Evolutionary conservation across 2,329 filamentous ascomycete species (phyloP).

Genomic region (Fusarium bulbicola): DNA sequence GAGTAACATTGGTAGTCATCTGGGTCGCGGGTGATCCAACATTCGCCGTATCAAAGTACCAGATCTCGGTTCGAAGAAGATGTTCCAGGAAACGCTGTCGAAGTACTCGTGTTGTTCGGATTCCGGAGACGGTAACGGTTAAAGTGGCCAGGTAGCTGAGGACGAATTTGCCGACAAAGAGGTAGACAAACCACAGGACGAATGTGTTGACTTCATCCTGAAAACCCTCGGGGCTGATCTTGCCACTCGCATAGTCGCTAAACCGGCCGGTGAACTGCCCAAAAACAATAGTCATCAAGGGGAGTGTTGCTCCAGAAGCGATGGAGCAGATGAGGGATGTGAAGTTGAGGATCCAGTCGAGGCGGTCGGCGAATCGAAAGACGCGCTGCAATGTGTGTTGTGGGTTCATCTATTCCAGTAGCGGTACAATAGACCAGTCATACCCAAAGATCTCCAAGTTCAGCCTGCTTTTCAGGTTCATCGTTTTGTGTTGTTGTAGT

Average conservation of each 20-base stretch:
- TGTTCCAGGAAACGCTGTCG: constrained; percentile 17
- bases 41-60: constrained; percentile 24
- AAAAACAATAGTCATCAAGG: constrained; percentile 28
- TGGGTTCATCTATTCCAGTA: fast-evolving
- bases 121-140: constrained; percentile 9
- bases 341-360: constrained; percentile 23
- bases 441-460: constrained; percentile 21
- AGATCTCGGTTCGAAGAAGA: constrained; percentile 26
- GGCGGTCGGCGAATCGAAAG: constrained; percentile 27
- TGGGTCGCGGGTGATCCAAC: constrained; percentile 42
- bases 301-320: constrained; percentile 15
- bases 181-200: constrained; percentile 30
- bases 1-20: constrained; percentile 48
- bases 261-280: constrained; percentile 23
- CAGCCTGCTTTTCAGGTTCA: background rate
- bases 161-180: constrained; percentile 24
- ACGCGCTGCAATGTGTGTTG: constrained; percentile 1
- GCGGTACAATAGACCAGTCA: background rate
- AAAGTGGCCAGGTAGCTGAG: constrained; percentile 19
- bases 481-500: constrained; percentile 1
- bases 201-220: constrained; percentile 11
- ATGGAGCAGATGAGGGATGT: constrained; percentile 19
- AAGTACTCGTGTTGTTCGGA: constrained; percentile 24
- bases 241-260: constrained; percentile 17
- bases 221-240: background rate